Evolutionary conservation across 2,329 filamentous ascomycete species (phyloP).

Genomic region (Gremmenia infestans): DNA sequence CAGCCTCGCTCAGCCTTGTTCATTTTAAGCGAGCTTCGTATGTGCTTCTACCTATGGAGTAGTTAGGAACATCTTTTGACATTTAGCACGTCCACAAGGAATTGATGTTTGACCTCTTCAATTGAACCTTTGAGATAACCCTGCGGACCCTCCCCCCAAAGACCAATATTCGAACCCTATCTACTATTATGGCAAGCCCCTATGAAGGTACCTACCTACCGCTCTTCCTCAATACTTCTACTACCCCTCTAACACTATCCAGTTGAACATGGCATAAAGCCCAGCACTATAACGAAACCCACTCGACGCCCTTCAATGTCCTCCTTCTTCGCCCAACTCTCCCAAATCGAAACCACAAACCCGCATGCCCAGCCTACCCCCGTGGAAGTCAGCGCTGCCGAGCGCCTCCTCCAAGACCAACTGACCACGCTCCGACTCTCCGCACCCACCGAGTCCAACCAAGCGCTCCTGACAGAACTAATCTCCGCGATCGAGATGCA

Average conservation of each 20-base stretch:
- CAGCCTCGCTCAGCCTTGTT: neutral
- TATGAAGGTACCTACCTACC: conserved; percentile 45
- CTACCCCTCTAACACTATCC: conserved; percentile 10
- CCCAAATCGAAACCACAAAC: conserved; percentile 42
- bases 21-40: neutral
- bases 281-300: conserved; percentile 31
- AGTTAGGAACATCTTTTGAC: neutral
- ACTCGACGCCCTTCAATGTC: conserved; percentile 57
- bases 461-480: conserved; percentile 48
- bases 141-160: too few relatives aligned
- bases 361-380: conserved; percentile 56
- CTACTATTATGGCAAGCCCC: conserved; percentile 46
- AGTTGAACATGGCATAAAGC: conserved; percentile 60
- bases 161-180: too few relatives aligned
- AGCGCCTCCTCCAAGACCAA: conserved; percentile 57
- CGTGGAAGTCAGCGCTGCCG: conserved; percentile 51
- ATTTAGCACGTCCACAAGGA: neutral
- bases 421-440: conserved; percentile 43
- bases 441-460: conserved; percentile 32
- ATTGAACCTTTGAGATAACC: neutral
- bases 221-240: conserved; percentile 4
- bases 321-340: conserved; percentile 53
- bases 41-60: neutral
- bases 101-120: neutral
- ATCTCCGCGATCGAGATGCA: conserved; percentile 44